phyloP scores from a whole-genome alignment of 257 asterid species.

The Solanum sparsipilum region DNA sequence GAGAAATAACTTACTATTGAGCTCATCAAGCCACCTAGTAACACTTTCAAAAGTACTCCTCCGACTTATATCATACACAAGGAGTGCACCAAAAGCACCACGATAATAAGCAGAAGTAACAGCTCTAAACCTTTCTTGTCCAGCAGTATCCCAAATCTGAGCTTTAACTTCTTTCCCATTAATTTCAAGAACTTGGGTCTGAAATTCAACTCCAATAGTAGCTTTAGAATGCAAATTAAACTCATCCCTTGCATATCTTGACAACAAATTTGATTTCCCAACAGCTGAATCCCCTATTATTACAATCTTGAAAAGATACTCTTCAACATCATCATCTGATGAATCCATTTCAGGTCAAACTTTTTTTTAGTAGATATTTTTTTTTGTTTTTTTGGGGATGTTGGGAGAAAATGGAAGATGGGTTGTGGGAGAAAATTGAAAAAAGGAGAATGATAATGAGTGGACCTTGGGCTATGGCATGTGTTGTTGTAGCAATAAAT shows the following conservation, averaged over 20 bases:
- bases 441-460: not conserved
- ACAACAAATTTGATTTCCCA: constrained; percentile 14
- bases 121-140: constrained; percentile 21
- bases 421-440: not conserved
- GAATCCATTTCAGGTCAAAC: not conserved
- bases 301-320: constrained; percentile 18
- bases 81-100: constrained; percentile 19
- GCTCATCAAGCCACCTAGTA: constrained; percentile 18
- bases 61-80: constrained; percentile 15
- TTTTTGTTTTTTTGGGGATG: not conserved
- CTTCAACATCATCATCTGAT: constrained; percentile 14
- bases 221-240: constrained; percentile 15
- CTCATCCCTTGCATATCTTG: constrained; percentile 15
- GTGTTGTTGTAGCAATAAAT: not conserved
- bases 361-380: too few species aligned
- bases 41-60: constrained; percentile 15
- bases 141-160: constrained; percentile 29
- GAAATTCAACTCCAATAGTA: constrained; percentile 21
- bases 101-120: constrained; percentile 26
- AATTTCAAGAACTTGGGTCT: constrained; percentile 13
- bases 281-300: constrained; percentile 21
- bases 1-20: constrained; percentile 9
- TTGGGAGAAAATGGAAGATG: not conserved
- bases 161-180: constrained; percentile 21
- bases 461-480: not conserved